Evolutionary conservation across 306 rosid genomes (phyloP).

Genomic region (Potentilla sterilis): DNA sequence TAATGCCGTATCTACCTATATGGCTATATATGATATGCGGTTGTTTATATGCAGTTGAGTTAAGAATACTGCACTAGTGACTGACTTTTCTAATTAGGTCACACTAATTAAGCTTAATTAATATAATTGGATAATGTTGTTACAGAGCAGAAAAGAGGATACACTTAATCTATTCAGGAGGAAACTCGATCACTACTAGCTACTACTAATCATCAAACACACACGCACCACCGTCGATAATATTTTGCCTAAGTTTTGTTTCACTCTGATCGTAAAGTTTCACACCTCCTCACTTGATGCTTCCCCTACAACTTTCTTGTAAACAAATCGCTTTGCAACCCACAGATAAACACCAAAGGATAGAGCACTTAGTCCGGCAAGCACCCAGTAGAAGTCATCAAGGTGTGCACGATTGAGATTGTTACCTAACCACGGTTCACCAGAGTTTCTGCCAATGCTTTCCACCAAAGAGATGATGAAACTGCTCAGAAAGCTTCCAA

Average conservation of each 20-base stretch:
- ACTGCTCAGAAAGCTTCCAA: slow-evolving; percentile 55
- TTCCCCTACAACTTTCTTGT: slow-evolving; percentile 40
- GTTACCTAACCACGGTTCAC: slow-evolving; percentile 54
- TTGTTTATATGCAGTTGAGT: no score
- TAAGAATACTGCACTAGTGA: no score
- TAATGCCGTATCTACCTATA: no score
- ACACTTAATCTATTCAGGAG: background rate
- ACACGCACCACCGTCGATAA: background rate
- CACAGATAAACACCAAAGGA: slow-evolving; percentile 43
- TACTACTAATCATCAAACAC: background rate
- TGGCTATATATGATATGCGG: no score
- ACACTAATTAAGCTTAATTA: no score
- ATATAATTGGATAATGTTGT: background rate
- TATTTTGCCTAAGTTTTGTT: background rate
- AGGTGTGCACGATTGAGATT: slow-evolving; percentile 68
- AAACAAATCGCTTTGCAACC: slow-evolving; percentile 49
- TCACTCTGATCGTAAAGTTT: background rate
- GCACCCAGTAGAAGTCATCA: slow-evolving; percentile 56
- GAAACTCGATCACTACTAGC: background rate
- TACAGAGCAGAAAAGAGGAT: background rate
- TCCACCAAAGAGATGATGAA: slow-evolving; percentile 39
- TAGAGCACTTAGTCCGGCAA: slow-evolving; percentile 56
- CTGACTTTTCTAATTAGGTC: no score
- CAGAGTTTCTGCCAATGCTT: slow-evolving; percentile 20
- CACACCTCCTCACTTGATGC: background rate